Conservation (phyloP, 805 yeast species). For the Hyphopichia homilentoma region DNA sequence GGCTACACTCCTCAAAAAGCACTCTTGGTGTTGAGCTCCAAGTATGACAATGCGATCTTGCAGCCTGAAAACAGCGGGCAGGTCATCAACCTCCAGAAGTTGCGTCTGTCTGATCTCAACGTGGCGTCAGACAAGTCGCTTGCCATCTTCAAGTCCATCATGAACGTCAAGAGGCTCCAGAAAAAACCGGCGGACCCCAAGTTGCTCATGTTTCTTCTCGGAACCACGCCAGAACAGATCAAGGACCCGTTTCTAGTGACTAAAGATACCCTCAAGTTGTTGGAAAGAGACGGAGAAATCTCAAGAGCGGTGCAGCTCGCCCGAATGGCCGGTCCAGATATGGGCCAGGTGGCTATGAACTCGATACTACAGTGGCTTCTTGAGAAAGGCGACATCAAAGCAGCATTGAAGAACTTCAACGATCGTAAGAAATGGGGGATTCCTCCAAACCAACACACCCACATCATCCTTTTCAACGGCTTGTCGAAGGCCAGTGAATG, state of each 20-base stretch:
- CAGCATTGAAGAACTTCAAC: constrained; percentile 48
- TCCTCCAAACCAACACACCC: constrained; percentile 45
- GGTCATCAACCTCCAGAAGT: constrained; percentile 16
- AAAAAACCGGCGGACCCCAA: constrained; percentile 37
- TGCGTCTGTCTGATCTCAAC: constrained; percentile 21
- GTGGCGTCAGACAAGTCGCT: constrained; percentile 16
- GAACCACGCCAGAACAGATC: constrained; percentile 55
- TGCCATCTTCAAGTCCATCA: constrained; percentile 25
- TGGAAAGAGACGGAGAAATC: constrained; percentile 43
- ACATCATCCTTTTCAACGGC: constrained; percentile 33
- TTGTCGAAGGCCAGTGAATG: constrained; percentile 27
- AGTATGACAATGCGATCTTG: constrained; percentile 24
- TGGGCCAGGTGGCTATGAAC: constrained; percentile 62
- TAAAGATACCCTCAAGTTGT: constrained; percentile 48
- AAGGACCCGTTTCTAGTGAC: constrained; percentile 56
- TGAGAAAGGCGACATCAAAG: constrained; percentile 36
- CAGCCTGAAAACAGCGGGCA: constrained; percentile 20
- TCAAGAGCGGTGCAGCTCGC: constrained; percentile 53
- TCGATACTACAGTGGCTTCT: constrained; percentile 52
- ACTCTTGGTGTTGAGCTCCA: constrained; percentile 23
- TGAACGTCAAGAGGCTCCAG: constrained; percentile 19
- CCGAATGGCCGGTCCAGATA: constrained; percentile 38
- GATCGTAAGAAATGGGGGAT: constrained; percentile 63
- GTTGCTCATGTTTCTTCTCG: constrained; percentile 52
- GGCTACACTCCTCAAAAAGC: constrained; percentile 15